Evolutionary conservation across 305 asterid species (phyloP).

Genomic region (Plantago rigida): DNA sequence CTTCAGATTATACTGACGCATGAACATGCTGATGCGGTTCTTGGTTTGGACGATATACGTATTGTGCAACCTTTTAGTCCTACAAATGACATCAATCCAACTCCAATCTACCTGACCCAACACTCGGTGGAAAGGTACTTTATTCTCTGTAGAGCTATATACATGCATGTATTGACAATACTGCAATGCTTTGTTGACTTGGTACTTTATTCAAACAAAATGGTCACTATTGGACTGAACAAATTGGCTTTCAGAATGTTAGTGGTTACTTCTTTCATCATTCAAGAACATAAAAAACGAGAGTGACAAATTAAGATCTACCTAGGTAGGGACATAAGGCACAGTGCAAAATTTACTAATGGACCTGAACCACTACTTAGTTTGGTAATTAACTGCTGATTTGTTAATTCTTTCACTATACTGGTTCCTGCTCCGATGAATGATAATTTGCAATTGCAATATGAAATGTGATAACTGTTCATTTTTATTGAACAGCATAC

Average conservation of each 20-base stretch:
- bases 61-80: constrained; percentile 81
- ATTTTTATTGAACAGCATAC: constrained; percentile 52
- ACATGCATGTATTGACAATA: constrained; percentile 12
- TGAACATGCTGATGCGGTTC: constrained; percentile 98
- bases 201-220: neutral
- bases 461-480: neutral
- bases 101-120: constrained; percentile 68
- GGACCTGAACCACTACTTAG: no score
- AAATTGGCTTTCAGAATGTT: no score
- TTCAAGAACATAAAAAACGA: no score
- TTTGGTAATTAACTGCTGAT: no score
- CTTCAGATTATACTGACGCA: constrained; percentile 82
- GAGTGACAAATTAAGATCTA: no score
- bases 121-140: constrained; percentile 75
- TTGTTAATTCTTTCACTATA: neutral
- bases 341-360: no score
- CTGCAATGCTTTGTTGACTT: neutral
- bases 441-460: no score
- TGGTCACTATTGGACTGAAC: neutral
- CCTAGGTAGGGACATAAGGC: no score
- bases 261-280: no score
- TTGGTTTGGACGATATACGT: constrained; percentile 91
- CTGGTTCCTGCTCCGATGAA: constrained; percentile 14
- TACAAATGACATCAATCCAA: constrained; percentile 77
- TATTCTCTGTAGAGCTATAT: neutral